A percentile compares a stretch with the other conserved stretches of the same genome.
Evolutionary conservation across 2,329 filamentous ascomycete species (phyloP).

Genomic region (Aspergillus carbonarius): DNA sequence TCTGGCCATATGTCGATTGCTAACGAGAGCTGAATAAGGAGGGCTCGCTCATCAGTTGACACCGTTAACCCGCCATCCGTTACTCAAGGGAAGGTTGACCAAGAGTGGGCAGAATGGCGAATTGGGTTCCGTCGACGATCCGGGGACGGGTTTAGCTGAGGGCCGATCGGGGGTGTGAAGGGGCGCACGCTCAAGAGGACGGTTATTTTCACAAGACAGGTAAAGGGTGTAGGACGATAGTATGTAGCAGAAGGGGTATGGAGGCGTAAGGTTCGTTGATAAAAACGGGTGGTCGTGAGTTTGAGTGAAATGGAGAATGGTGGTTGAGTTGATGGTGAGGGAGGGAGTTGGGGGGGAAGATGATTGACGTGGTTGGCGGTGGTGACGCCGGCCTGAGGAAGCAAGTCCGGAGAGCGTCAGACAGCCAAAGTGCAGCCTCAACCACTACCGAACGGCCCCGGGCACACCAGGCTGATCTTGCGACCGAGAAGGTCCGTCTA

Average conservation of each 20-base stretch:
- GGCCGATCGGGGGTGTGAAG: constrained; percentile 5
- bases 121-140: constrained; percentile 12
- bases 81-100: constrained; percentile 16
- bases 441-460: not conserved
- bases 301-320: constrained; percentile 3
- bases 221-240: not conserved
- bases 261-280: constrained; percentile 5
- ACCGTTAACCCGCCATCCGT: constrained; percentile 47
- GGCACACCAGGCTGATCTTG: too few relatives aligned
- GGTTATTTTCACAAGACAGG: constrained; percentile 4
- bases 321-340: constrained; percentile 13
- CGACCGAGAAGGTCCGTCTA: too few relatives aligned
- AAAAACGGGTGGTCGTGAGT: not conserved
- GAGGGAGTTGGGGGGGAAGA: constrained; percentile 17
- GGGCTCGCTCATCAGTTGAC: constrained; percentile 32
- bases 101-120: constrained; percentile 24
- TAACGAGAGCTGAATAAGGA: constrained; percentile 31
- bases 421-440: constrained; percentile 32
- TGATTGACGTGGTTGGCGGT: constrained; percentile 28
- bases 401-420: constrained; percentile 36
- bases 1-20: constrained; percentile 48
- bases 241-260: not conserved
- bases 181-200: not conserved
- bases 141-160: constrained; percentile 10
- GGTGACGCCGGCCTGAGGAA: constrained; percentile 26